Conservation (phyloP, 192 early-diverging fungal genomes). For the Mycoemilia scoparia region DNA sequence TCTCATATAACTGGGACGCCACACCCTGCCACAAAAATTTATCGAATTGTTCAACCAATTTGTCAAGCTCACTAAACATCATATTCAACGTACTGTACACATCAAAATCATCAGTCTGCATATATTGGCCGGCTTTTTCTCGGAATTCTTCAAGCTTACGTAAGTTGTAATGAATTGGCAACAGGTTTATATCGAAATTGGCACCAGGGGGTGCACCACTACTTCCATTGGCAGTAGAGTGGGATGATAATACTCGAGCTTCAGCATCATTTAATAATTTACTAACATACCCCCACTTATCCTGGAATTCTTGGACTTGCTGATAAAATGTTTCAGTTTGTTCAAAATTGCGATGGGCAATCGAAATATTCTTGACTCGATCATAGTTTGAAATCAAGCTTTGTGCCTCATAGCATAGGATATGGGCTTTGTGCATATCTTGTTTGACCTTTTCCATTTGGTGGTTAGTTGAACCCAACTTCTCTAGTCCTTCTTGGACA, state of each 20-base stretch:
- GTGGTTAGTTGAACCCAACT: constrained; percentile 38
- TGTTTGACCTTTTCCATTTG: constrained; percentile 42
- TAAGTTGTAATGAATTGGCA: constrained; percentile 76
- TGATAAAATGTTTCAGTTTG: constrained; percentile 69
- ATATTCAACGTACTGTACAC: constrained; percentile 65
- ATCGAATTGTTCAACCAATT: constrained; percentile 66
- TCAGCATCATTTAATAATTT: constrained; percentile 48
- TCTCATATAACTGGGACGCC: constrained; percentile 54
- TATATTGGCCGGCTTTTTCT: constrained; percentile 62
- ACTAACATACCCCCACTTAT: constrained; percentile 53
- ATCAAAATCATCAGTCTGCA: constrained; percentile 47
- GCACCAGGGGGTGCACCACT: too few species aligned
- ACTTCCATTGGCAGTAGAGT: too few species aligned
- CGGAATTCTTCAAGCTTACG: constrained; percentile 77
- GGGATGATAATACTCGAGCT: too few species aligned
- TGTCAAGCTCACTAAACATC: constrained; percentile 74
- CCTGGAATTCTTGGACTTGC: constrained; percentile 73
- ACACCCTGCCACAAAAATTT: constrained; percentile 75
- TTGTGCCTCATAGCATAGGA: constrained; percentile 65
- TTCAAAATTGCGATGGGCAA: constrained; percentile 88
- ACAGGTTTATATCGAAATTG: constrained; percentile 42
- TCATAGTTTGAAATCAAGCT: constrained; percentile 80
- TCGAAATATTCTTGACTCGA: constrained; percentile 81
- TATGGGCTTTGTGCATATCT: constrained; percentile 72
- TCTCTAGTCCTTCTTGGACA: constrained; percentile 74